A percentile compares a stretch with the other conserved stretches of the same genome.
Evolutionary conservation across 371 early-diverging fungal genomes (phyloP).

Genomic region (Rhizopus microsporus): DNA sequence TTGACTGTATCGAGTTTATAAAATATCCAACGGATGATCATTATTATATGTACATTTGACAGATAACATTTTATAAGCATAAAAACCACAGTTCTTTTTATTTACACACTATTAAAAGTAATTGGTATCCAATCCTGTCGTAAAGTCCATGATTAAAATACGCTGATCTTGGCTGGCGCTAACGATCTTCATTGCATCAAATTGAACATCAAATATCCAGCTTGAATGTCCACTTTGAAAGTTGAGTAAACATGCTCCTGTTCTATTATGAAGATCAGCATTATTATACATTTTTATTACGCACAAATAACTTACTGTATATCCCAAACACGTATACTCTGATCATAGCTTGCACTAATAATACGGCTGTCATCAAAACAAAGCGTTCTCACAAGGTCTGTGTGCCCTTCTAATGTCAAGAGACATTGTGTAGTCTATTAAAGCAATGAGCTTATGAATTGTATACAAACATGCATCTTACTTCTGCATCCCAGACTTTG

Average conservation of each 20-base stretch:
- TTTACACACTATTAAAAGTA: conserved; percentile 9
- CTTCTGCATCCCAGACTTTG: conserved; percentile 89
- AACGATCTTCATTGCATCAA: conserved; percentile 78
- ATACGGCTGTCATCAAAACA: conserved; percentile 64
- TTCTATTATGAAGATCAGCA: conserved; percentile 14
- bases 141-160: conserved; percentile 85
- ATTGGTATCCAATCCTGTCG: conserved; percentile 53
- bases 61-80: neutral
- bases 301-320: conserved; percentile 29
- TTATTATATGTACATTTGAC: neutral
- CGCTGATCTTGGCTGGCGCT: conserved; percentile 79
- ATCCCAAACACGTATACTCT: conserved; percentile 96
- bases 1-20: no score
- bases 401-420: conserved; percentile 75
- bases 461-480: conserved; percentile 7
- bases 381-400: conserved; percentile 91
- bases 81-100: neutral
- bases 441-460: neutral
- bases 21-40: no score
- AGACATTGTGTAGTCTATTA: conserved; percentile 71
- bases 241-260: conserved; percentile 52
- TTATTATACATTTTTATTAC: neutral
- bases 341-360: conserved; percentile 80
- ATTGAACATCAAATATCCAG: conserved; percentile 96
- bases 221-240: conserved; percentile 79